Evolutionary conservation across 768 basidiomycete species (phyloP), one percentile per base, ranked within the genome.

Genomic region (Naematelia encephala): DNA sequence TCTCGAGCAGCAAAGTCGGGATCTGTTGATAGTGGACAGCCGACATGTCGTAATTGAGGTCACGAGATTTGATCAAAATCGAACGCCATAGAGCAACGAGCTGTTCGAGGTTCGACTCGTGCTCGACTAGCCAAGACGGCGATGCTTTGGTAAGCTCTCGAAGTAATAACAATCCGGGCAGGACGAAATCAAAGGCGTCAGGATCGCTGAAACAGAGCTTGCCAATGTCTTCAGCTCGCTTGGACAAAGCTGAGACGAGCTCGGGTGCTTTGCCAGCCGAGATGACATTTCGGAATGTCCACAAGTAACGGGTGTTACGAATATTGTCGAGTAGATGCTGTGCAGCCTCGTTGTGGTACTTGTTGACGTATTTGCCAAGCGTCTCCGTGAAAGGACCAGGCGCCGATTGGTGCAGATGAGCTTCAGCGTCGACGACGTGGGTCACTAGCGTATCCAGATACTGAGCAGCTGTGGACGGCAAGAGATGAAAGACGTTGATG

Each of bases 401-500:
- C 14, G 86, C 85, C 0, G 91, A 91, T 71, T 91, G 94, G 67
- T 92, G 89, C 80, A 99, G 86, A 59, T 87, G 84, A 0, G 88
- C 83, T 77, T 99, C 96, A 2, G 91, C 91, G 68, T 93, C 88
- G 27, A 97, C 92, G 53, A 97, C 85, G 10, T 86, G 82, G 60
- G 87, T 87, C 61, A 91, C 85, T n/a, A 98, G 83, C 50, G 85
- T 85, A 66, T 90, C 86, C 34, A 99, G 82, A 79, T 93, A 99
- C 46, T 89, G 87, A 64, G 90, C 90, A 46, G 96, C 94, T 0
- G 92, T 87, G 1, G 72, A 60, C 0, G 96, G 96, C 10, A 99
- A 82, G 3, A 98, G 85, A 70, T 97, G 93, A 80, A 99, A 98
- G 59, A 99, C 91, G 70, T 98, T 94, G 55, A 93, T 89, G 56